Evolutionary conservation across 345 rosid species (phyloP), one percentile per base, ranked within the genome.

Genomic region (Eucalyptus regnans): DNA sequence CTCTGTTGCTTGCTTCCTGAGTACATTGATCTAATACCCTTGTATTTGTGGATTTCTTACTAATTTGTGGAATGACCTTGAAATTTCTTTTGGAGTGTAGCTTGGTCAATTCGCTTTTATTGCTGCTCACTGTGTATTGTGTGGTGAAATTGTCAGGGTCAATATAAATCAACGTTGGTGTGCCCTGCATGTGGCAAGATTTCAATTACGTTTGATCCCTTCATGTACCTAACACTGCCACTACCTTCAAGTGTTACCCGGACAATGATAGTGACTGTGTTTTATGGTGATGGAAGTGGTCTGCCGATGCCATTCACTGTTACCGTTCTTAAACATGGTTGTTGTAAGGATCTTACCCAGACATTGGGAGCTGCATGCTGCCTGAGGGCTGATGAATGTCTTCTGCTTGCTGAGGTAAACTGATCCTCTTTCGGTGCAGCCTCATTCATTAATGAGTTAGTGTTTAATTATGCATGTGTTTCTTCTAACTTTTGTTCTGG

Each of bases 191-290:
- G 99, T 92, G 91, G 94, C 90, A 96, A 97, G 91, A 92, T 95
- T 88, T 97, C 99, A 56, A 92, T 96, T 91, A 97, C 99, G 49
- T 97, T 96, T 90, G 99, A 97, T 89, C 99, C 99, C 68, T 96
- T 97, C 90, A 97, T 97, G 99, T 96, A 96, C 91, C 93, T 97
- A 88, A 93, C 99, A 29, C 89, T 97, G 95, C 99, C 99, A n/a
- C 92, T 97, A 79, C 99, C 98, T 88, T 95, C 99, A 88, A 95
- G 92, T 89, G 94, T 91, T 88, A 94, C 97, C 58, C 95, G 99
- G 89, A 90, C 94, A 56, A 96, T 97, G 95, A 96, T 96, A n/a
- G 96, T 96, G 60, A 94, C 99, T 18, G 94, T 96, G 88, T 95
- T 96, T 93, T 94, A 93, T 86, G 93, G 93, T 84, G 96, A 96